Percentiles rank a stretch among this genome's conserved stretches.
Conservation (phyloP, 805 yeast species). For the Wickerhamiella cacticola region DNA sequence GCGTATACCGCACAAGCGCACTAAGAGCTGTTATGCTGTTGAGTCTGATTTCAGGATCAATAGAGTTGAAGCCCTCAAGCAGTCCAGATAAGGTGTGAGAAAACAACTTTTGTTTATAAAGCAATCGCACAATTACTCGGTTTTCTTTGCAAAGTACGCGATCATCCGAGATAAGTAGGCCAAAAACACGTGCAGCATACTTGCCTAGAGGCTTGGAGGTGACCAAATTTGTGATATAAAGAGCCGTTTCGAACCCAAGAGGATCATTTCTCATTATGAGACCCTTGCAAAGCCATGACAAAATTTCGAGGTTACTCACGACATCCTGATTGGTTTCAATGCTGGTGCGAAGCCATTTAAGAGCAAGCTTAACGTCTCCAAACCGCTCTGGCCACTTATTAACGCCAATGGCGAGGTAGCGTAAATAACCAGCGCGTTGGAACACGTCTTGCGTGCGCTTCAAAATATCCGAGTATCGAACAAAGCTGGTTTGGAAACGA, state of each 20-base stretch:
- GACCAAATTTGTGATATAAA: constrained; percentile 31
- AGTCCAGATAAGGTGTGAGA: constrained; percentile 45
- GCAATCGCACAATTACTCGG: constrained; percentile 47
- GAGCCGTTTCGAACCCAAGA: constrained; percentile 29
- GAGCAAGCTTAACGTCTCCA: constrained; percentile 11
- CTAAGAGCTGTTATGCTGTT: constrained; percentile 57
- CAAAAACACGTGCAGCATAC: constrained; percentile 44
- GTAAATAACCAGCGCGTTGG: constrained; percentile 43
- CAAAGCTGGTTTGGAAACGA: constrained; percentile 12
- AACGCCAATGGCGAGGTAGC: constrained; percentile 41
- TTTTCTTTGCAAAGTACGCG: constrained; percentile 43
- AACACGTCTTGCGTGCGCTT: constrained; percentile 24
- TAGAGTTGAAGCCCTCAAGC: constrained; percentile 36
- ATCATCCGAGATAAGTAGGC: constrained; percentile 55
- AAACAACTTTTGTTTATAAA: constrained; percentile 76
- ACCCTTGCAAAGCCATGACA: constrained; percentile 65
- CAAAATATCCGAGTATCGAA: constrained; percentile 18
- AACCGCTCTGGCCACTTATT: constrained; percentile 41
- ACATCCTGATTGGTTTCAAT: constrained; percentile 18
- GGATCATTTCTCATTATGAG: constrained; percentile 46
- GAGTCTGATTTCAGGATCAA: constrained; percentile 29
- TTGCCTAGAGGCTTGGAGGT: constrained; percentile 29
- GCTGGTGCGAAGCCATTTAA: constrained; percentile 11
- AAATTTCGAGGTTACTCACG: constrained; percentile 35
- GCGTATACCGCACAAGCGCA: constrained; percentile 50